Percentiles rank a stretch among this genome's conserved stretches.
Conservation (phyloP, 192 early-diverging fungal genomes). For the Backusella sp. region DNA sequence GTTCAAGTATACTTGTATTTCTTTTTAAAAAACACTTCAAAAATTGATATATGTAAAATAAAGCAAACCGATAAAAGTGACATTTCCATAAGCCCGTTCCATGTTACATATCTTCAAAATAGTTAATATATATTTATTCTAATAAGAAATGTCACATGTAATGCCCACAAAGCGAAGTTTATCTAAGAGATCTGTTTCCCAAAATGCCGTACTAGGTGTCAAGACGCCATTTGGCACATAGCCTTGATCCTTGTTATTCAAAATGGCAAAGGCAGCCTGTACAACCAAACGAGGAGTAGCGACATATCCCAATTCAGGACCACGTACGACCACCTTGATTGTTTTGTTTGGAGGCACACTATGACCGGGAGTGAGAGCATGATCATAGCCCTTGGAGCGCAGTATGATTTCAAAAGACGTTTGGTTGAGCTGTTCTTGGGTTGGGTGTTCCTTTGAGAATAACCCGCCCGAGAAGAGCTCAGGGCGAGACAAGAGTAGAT, state of each 20-base stretch:
- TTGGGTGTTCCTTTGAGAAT: slow-evolving; percentile 56
- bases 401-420: slow-evolving; percentile 55
- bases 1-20: no score
- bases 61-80: no score
- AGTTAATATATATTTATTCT: not conserved
- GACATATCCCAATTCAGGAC: slow-evolving; percentile 69
- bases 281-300: slow-evolving; percentile 60
- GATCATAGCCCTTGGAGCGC: slow-evolving; percentile 51
- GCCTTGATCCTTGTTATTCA: slow-evolving; percentile 38
- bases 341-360: slow-evolving; percentile 39
- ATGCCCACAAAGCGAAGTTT: slow-evolving; percentile 48
- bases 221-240: slow-evolving; percentile 48
- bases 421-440: slow-evolving; percentile 51
- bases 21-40: no score
- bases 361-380: not conserved
- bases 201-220: slow-evolving; percentile 54
- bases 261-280: slow-evolving; percentile 51
- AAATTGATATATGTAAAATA: no score
- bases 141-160: slow-evolving; percentile 36
- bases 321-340: slow-evolving; percentile 52
- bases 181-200: slow-evolving; percentile 46
- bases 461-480: slow-evolving; percentile 57
- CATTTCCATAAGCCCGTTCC: no score
- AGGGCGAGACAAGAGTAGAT: slow-evolving; percentile 56
- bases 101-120: not conserved